A percentile compares a stretch with the other conserved stretches of the same genome.
These are phyloP conservation scores for Trichoderma asperelloides DNA, from an alignment of 495 filamentous ascomycete genomes.

Conservation along the genomic window DNA sequence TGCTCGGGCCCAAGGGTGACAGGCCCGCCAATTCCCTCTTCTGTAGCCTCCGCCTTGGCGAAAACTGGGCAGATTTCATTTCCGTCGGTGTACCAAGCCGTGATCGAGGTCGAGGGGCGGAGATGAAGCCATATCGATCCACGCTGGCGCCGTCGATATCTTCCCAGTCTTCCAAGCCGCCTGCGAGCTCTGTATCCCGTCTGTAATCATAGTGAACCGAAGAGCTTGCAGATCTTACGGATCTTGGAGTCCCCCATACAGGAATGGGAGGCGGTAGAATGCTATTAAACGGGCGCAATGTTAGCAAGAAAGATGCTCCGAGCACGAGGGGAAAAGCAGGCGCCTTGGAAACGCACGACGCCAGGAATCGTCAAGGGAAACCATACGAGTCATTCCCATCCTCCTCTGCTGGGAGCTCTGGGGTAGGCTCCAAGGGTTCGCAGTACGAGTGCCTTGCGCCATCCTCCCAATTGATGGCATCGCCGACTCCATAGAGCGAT, in stretches of 20 bases:
- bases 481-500: slow-evolving; percentile 80
- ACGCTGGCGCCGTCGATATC: slow-evolving; percentile 79
- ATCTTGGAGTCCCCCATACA: slow-evolving; percentile 21
- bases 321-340: slow-evolving; percentile 21
- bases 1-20: slow-evolving; percentile 31
- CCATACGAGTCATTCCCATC: slow-evolving; percentile 45
- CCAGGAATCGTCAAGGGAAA: slow-evolving; percentile 35
- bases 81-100: slow-evolving; percentile 27
- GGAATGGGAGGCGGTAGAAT: slow-evolving; percentile 14
- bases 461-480: slow-evolving; percentile 49
- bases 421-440: slow-evolving; percentile 33
- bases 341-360: slow-evolving; percentile 2
- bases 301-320: background rate
- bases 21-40: slow-evolving; percentile 30
- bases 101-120: slow-evolving; percentile 30
- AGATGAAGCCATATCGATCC: slow-evolving; percentile 93
- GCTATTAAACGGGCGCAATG: slow-evolving; percentile 4
- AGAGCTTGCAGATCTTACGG: slow-evolving; percentile 19
- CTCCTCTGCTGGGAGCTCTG: slow-evolving; percentile 35
- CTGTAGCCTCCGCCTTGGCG: slow-evolving; percentile 28
- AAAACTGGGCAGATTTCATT: slow-evolving; percentile 21
- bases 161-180: slow-evolving; percentile 93
- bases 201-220: slow-evolving; percentile 10
- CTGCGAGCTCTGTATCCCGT: slow-evolving; percentile 48
- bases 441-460: slow-evolving; percentile 37